phyloP scores from a whole-genome alignment of 2,329 filamentous ascomycete species.

The Podosphaera xanthii region DNA sequence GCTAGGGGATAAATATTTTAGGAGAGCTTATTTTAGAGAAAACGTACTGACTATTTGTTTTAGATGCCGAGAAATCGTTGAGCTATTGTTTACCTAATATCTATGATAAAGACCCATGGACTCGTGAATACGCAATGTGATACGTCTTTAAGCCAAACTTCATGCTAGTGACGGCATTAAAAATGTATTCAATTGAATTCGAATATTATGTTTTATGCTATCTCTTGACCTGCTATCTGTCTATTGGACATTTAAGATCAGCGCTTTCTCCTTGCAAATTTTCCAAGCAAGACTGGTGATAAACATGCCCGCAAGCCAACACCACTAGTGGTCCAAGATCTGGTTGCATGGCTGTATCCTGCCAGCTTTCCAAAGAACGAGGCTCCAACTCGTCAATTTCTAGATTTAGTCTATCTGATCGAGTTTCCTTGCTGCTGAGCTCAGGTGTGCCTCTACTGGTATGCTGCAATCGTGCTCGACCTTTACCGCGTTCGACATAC shows the following conservation, averaged over 20 bases:
- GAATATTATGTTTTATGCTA: too few species aligned
- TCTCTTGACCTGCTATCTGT: constrained; percentile 13
- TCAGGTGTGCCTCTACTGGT: constrained; percentile 8
- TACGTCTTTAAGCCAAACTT: too few species aligned
- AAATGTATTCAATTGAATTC: too few species aligned
- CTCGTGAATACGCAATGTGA: too few species aligned
- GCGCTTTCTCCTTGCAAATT: constrained; percentile 30
- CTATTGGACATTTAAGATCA: constrained; percentile 21
- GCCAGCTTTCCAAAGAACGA: background rate
- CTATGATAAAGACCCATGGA: too few species aligned
- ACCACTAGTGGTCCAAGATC: constrained; percentile 43
- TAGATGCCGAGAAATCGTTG: too few species aligned
- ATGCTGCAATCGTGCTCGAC: constrained; percentile 18
- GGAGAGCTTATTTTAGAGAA: too few species aligned
- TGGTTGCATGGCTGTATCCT: constrained; percentile 21
- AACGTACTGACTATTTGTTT: too few species aligned
- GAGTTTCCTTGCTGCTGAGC: constrained; percentile 7
- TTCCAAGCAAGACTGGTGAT: constrained; percentile 47
- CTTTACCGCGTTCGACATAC: constrained; percentile 18
- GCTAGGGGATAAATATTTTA: too few species aligned
- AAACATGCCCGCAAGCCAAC: constrained; percentile 47
- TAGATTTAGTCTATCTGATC: constrained; percentile 6
- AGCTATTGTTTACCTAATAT: too few species aligned
- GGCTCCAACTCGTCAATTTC: background rate
- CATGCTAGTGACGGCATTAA: too few species aligned